phyloP scores from a whole-genome alignment of 331 rosid species.

The Prunus yedoensis region DNA sequence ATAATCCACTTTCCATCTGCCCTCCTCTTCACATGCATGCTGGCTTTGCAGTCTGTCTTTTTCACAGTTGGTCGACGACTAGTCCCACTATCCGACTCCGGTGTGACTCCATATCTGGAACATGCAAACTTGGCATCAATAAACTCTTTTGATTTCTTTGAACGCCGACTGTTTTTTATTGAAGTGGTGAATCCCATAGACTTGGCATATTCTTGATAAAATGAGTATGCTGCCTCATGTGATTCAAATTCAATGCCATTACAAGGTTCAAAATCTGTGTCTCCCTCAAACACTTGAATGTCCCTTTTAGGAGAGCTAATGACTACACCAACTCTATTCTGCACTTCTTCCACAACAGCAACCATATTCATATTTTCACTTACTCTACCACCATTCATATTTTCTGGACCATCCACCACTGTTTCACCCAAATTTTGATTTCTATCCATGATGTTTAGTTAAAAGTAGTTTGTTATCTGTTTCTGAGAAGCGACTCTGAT shows the following conservation, averaged over 20 bases:
- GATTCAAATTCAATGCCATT: slow-evolving; percentile 52
- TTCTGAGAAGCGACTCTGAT: neutral
- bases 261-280: slow-evolving; percentile 40
- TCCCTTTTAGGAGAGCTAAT: slow-evolving; percentile 36
- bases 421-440: slow-evolving; percentile 13
- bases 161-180: slow-evolving; percentile 50
- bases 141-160: slow-evolving; percentile 53
- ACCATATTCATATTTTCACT: slow-evolving; percentile 32
- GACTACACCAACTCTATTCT: slow-evolving; percentile 25
- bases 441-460: slow-evolving; percentile 21
- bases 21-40: slow-evolving; percentile 55
- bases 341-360: slow-evolving; percentile 35
- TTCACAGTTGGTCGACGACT: slow-evolving; percentile 54
- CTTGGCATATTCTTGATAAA: slow-evolving; percentile 55
- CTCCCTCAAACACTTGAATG: slow-evolving; percentile 36
- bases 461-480: neutral
- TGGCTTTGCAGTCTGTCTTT: slow-evolving; percentile 60
- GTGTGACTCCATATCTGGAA: slow-evolving; percentile 55
- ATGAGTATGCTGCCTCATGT: slow-evolving; percentile 50
- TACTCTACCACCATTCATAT: slow-evolving; percentile 14
- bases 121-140: slow-evolving; percentile 61
- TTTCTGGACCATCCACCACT: slow-evolving; percentile 25
- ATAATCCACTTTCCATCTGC: slow-evolving; percentile 58
- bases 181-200: slow-evolving; percentile 63
- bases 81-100: slow-evolving; percentile 49